Conservation (phyloP, 768 basidiomycete species). For the Lactarius akahatsu region DNA sequence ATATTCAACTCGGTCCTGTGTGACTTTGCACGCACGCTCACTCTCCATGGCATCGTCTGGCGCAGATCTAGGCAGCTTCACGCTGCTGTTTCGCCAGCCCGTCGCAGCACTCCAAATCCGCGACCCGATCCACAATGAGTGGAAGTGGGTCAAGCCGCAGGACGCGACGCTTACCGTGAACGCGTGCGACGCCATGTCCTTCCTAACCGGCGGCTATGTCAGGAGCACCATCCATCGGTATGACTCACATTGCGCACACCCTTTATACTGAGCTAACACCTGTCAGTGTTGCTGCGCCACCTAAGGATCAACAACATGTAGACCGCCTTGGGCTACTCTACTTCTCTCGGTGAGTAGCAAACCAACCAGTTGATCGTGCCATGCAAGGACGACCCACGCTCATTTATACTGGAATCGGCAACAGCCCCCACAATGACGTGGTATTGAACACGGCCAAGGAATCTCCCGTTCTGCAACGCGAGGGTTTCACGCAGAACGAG, state of each 20-base stretch:
- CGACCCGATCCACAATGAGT: conserved; percentile 46
- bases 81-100: conserved; percentile 55
- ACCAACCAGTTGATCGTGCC: not conserved
- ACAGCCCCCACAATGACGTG: conserved; percentile 47
- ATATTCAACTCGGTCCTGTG: not conserved
- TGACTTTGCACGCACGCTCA: not conserved
- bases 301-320: conserved; percentile 50
- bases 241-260: not conserved
- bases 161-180: conserved; percentile 50
- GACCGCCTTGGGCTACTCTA: conserved; percentile 53
- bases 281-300: conserved; percentile 46
- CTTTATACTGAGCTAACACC: not conserved
- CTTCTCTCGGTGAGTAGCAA: conserved; percentile 42
- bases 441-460: conserved; percentile 42
- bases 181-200: conserved; percentile 47
- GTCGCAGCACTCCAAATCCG: conserved; percentile 54
- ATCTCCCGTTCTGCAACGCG: conserved; percentile 45
- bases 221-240: conserved; percentile 46
- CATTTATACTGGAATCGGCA: not conserved
- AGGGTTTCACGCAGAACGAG: conserved; percentile 45
- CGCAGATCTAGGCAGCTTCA: conserved; percentile 48
- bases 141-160: conserved; percentile 56
- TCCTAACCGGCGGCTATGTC: conserved; percentile 51
- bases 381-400: not conserved
- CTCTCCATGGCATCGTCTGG: not conserved